phyloP scores from a whole-genome alignment of 352 stramenopile species.

The Plasmopara viticola region DNA sequence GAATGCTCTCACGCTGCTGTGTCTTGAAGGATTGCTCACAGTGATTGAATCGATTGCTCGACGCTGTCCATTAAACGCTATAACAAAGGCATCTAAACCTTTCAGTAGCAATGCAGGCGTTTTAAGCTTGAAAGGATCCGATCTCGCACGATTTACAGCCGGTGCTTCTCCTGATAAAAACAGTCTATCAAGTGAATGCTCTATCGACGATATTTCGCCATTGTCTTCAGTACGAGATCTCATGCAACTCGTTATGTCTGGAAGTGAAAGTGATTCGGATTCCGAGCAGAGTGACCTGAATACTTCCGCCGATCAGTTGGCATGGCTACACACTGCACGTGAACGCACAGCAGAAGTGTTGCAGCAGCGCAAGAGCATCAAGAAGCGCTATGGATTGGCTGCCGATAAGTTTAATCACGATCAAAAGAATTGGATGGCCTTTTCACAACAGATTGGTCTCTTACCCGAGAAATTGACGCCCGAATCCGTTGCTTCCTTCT shows the following conservation, averaged over 20 bases:
- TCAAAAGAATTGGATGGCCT: slow-evolving; percentile 89
- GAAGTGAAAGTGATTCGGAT: slow-evolving; percentile 70
- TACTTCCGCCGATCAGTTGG: slow-evolving; percentile 50
- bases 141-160: slow-evolving; percentile 60
- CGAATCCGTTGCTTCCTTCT: slow-evolving; percentile 86
- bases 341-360: slow-evolving; percentile 84
- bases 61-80: slow-evolving; percentile 60
- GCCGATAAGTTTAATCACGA: slow-evolving; percentile 94
- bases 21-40: slow-evolving; percentile 83
- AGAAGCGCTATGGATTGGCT: slow-evolving; percentile 85
- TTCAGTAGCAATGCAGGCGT: slow-evolving; percentile 28
- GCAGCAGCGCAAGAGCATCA: slow-evolving; percentile 88
- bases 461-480: slow-evolving; percentile 80
- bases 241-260: slow-evolving; percentile 80
- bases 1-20: slow-evolving; percentile 67
- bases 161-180: slow-evolving; percentile 22
- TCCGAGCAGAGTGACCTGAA: slow-evolving; percentile 44
- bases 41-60: slow-evolving; percentile 92
- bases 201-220: slow-evolving; percentile 76
- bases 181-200: slow-evolving; percentile 32
- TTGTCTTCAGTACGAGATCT: slow-evolving; percentile 77
- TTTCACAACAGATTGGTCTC: slow-evolving; percentile 81
- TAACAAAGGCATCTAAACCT: slow-evolving; percentile 19
- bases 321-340: slow-evolving; percentile 77
- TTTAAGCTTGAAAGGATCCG: slow-evolving; percentile 51